phyloP scores from a whole-genome alignment of 768 basidiomycete genomes.

The Mycena crocata region DNA sequence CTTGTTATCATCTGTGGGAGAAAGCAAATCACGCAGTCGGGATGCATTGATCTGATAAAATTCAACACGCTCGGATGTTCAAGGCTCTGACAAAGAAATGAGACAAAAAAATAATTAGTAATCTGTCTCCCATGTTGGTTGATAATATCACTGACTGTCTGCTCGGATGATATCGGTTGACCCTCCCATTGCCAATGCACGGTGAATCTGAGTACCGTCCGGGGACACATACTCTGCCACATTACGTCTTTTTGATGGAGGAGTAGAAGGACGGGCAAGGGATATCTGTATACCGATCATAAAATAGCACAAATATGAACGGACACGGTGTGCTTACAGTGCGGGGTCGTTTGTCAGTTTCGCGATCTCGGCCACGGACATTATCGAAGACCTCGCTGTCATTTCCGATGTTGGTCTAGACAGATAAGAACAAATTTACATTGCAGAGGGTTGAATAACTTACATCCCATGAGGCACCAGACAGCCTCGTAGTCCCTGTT shows the following conservation, averaged over 20 bases:
- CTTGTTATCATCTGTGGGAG: not conserved
- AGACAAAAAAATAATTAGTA: not conserved
- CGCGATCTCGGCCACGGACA: no score
- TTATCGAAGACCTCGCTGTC: no score
- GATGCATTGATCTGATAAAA: not conserved
- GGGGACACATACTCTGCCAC: conserved; percentile 15
- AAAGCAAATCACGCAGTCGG: not conserved
- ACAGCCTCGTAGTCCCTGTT: no score
- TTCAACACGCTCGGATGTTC: conserved; percentile 10
- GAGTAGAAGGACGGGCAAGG: not conserved
- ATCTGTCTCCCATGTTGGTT: not conserved
- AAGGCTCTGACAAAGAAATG: not conserved
- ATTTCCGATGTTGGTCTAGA: no score
- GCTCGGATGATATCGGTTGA: not conserved
- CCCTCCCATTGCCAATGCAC: not conserved
- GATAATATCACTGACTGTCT: not conserved
- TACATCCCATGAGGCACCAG: no score
- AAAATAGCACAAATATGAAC: not conserved
- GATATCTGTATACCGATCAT: not conserved
- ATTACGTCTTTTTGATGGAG: conserved; percentile 5
- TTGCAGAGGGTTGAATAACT: no score
- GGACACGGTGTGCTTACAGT: not conserved
- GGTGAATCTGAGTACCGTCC: not conserved
- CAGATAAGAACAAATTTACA: no score
- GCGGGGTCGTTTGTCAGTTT: not conserved